A percentile compares a stretch with the other conserved stretches of the same genome.
Conservation (phyloP, 257 asterid genomes). For the Nicotiana noctiflora region DNA sequence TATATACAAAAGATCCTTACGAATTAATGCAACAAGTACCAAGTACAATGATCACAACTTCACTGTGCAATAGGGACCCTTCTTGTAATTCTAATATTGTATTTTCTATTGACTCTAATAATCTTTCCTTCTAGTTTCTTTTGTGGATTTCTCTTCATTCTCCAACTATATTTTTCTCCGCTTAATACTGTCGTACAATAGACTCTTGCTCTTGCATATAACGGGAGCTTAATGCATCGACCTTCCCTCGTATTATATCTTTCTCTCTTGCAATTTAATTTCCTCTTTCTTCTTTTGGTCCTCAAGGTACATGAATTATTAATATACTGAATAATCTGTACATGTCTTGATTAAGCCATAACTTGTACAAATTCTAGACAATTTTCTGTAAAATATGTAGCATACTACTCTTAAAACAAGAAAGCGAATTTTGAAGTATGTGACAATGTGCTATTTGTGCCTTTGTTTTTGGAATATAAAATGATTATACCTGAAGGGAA, state of each 20-base stretch:
- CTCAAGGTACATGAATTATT: not conserved
- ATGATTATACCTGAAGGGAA: not conserved
- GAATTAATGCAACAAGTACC: not conserved
- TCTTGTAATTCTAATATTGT: not conserved
- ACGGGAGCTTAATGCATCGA: too few species aligned
- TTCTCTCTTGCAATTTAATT: not conserved
- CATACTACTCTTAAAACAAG: not conserved
- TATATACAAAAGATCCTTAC: too few species aligned
- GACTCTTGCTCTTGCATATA: too few species aligned
- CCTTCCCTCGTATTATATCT: too few species aligned
- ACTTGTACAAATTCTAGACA: not conserved
- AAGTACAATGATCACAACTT: conserved; percentile 2
- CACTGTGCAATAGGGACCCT: not conserved
- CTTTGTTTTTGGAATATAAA: not conserved
- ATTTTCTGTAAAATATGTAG: not conserved
- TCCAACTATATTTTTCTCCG: too few species aligned
- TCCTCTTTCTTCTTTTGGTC: too few species aligned
- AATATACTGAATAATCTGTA: not conserved
- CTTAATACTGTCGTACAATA: too few species aligned
- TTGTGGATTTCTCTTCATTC: not conserved
- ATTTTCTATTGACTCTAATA: not conserved
- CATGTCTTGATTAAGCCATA: not conserved
- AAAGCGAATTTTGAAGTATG: not conserved
- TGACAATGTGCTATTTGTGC: not conserved
- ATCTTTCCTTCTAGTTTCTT: not conserved